phyloP scores from a whole-genome alignment of 176 grass and related monocot species.

The Calamus simplicifolius region DNA sequence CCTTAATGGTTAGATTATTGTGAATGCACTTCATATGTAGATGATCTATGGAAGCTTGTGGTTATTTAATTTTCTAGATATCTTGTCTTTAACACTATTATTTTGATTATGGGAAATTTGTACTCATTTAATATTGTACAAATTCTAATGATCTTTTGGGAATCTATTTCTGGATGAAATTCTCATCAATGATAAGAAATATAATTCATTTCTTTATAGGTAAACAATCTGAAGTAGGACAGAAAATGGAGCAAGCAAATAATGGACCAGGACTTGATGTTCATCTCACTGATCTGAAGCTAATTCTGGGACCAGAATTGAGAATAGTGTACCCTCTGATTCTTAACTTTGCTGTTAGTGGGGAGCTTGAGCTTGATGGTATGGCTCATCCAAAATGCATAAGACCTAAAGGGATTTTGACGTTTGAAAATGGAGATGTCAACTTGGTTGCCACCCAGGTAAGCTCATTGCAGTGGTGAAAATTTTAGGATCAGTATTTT shows the following conservation, averaged over 20 bases:
- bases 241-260: constrained; percentile 55
- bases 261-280: constrained; percentile 61
- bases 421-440: constrained; percentile 96
- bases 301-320: constrained; percentile 87
- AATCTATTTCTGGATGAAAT: too few relatives aligned
- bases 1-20: too few relatives aligned
- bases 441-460: constrained; percentile 98
- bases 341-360: constrained; percentile 90
- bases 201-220: constrained; percentile 23
- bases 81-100: too few relatives aligned
- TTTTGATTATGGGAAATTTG: too few relatives aligned
- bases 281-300: constrained; percentile 70
- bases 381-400: constrained; percentile 86
- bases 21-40: too few relatives aligned
- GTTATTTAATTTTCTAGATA: too few relatives aligned
- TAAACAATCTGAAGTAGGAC: constrained; percentile 60
- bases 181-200: too few relatives aligned
- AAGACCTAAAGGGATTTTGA: constrained; percentile 84
- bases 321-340: constrained; percentile 96
- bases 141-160: too few relatives aligned
- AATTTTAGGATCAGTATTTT: constrained; percentile 4
- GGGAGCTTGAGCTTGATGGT: constrained; percentile 88
- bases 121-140: too few relatives aligned
- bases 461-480: constrained; percentile 13
- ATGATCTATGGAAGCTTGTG: too few relatives aligned